Percentiles rank a stretch among this genome's conserved stretches.
phyloP scores from a whole-genome alignment of 768 basidiomycete species.

The Mycena albidolilacea region DNA sequence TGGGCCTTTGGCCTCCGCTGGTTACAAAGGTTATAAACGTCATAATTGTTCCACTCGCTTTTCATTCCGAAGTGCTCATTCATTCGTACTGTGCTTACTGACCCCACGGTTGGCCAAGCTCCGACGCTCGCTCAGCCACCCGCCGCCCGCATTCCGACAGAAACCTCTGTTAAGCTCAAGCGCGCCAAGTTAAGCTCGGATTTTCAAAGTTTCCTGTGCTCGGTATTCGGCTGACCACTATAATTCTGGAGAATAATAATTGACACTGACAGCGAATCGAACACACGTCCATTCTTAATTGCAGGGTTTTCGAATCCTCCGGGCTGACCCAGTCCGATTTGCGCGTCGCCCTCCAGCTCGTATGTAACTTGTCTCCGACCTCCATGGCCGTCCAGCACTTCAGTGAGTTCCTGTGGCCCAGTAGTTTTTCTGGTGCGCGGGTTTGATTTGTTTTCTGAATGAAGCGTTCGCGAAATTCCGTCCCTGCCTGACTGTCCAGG shows the following conservation, averaged over 20 bases:
- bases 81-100: no score
- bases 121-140: no score
- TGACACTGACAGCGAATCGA: constrained; percentile 31
- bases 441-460: background rate
- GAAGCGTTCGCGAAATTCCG: constrained; percentile 38
- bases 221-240: constrained; percentile 9
- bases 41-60: no score
- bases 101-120: no score
- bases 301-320: background rate
- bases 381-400: constrained; percentile 36
- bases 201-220: constrained; percentile 2
- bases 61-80: no score
- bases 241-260: background rate
- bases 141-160: no score
- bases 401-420: constrained; percentile 22
- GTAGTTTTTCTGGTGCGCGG: background rate
- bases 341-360: background rate
- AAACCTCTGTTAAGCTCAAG: background rate
- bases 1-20: no score
- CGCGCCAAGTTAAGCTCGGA: background rate
- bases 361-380: background rate
- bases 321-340: constrained; percentile 23
- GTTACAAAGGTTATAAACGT: no score
- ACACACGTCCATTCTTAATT: constrained; percentile 25
- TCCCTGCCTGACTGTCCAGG: constrained; percentile 1